Percentiles rank a stretch among this genome's conserved stretches.
phyloP scores from a whole-genome alignment of 352 stramenopile species.

The Pythium oligandrum region DNA sequence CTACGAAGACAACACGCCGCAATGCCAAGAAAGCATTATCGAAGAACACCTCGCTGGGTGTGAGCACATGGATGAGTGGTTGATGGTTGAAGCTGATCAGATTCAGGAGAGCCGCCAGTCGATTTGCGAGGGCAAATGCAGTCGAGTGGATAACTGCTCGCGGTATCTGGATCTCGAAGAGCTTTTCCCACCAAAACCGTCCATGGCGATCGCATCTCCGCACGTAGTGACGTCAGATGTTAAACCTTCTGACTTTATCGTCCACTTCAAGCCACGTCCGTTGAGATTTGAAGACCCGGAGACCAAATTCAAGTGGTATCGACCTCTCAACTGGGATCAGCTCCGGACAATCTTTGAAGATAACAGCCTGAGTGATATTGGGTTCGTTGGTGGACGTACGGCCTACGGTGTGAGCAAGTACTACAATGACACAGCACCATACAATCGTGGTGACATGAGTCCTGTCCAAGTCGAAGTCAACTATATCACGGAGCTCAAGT shows the following conservation, averaged over 20 bases:
- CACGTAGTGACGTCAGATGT: constrained; percentile 4
- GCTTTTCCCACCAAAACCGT: too few species aligned
- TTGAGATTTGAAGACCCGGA: constrained; percentile 20
- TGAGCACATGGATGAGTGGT: constrained; percentile 26
- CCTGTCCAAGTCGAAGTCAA: constrained; percentile 30
- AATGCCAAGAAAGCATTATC: too few species aligned
- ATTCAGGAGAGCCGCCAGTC: constrained; percentile 13
- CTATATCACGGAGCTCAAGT: constrained; percentile 28
- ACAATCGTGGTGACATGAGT: constrained; percentile 15
- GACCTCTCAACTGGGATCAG: constrained; percentile 26
- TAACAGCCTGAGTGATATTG: constrained; percentile 12
- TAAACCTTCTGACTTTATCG: constrained; percentile 24
- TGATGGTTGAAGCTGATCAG: constrained; percentile 15
- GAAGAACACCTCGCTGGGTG: constrained; percentile 14
- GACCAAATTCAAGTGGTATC: constrained; percentile 26
- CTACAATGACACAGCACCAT: constrained; percentile 48
- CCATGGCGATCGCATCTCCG: too few species aligned
- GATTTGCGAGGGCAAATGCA: constrained; percentile 26
- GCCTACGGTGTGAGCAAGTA: constrained; percentile 51
- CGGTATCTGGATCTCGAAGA: constrained; percentile 19
- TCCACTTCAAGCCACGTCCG: constrained; percentile 24
- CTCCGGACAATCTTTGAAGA: constrained; percentile 14
- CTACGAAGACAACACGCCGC: too few species aligned
- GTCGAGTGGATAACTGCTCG: constrained; percentile 1
- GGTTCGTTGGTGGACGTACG: constrained; percentile 33